Evolutionary conservation across 1,139 yeast genomes (phyloP).

Genomic region (Taphrina populina): DNA sequence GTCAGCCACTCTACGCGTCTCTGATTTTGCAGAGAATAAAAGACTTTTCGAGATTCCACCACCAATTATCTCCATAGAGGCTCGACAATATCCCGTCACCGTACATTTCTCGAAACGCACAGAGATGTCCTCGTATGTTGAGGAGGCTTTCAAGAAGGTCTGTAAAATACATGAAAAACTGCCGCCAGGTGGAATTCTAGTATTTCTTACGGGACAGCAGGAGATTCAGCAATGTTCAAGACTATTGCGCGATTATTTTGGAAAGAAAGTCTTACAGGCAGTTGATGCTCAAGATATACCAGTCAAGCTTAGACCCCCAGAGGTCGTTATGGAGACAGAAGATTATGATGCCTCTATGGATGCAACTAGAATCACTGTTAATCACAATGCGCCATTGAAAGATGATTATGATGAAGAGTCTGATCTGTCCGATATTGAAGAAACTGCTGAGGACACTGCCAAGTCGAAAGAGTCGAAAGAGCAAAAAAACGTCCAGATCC

Average conservation of each 20-base stretch:
- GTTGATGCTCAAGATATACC: not conserved
- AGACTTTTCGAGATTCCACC: constrained; percentile 74
- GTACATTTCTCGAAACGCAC: constrained; percentile 86
- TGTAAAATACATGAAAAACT: constrained; percentile 80
- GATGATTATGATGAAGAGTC: constrained; percentile 41
- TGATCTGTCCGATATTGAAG: constrained; percentile 42
- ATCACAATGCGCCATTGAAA: not conserved
- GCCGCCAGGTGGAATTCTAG: constrained; percentile 91
- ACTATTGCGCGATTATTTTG: constrained; percentile 43
- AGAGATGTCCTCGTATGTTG: constrained; percentile 64
- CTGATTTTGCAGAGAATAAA: constrained; percentile 84
- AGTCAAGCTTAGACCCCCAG: constrained; percentile 41
- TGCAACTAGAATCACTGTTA: constrained; percentile 40
- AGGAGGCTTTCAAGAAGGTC: constrained; percentile 81
- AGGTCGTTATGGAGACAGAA: constrained; percentile 71
- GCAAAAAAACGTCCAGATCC: constrained; percentile 69
- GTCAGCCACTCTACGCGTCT: constrained; percentile 95
- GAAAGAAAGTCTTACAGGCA: not conserved
- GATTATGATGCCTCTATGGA: constrained; percentile 78
- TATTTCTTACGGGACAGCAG: constrained; percentile 90
- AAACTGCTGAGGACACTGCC: constrained; percentile 69
- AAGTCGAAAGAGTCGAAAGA: constrained; percentile 47
- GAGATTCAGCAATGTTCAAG: constrained; percentile 77
- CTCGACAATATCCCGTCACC: constrained; percentile 93
- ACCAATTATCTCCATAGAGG: constrained; percentile 85